phyloP scores from a whole-genome alignment of 257 asterid genomes.

The Sherardia arvensis region DNA sequence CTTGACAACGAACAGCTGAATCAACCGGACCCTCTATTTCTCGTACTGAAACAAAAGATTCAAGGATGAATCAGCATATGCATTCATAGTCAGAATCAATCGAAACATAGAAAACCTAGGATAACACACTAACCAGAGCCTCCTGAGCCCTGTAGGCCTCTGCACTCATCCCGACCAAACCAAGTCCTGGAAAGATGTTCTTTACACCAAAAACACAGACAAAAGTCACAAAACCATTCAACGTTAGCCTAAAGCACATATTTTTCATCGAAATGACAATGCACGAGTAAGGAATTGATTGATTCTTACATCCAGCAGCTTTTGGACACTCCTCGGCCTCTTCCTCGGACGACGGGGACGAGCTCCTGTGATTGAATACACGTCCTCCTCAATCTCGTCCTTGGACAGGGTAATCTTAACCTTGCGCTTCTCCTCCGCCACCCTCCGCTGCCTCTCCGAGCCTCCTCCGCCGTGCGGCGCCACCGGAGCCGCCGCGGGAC shows the following conservation, averaged over 20 bases:
- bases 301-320: slow-evolving; percentile 56
- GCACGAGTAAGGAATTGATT: background rate
- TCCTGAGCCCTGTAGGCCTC: slow-evolving; percentile 47
- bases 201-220: slow-evolving; percentile 16
- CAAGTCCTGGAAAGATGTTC: slow-evolving; percentile 63
- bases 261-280: background rate
- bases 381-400: slow-evolving; percentile 88
- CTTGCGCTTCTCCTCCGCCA: slow-evolving; percentile 41
- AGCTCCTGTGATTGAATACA: slow-evolving; percentile 72
- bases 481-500: slow-evolving; percentile 4
- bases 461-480: slow-evolving; percentile 29
- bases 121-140: slow-evolving; percentile 37
- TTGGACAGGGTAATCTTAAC: slow-evolving; percentile 73
- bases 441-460: slow-evolving; percentile 19
- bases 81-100: background rate
- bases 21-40: slow-evolving; percentile 26
- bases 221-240: no score
- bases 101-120: background rate
- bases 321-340: slow-evolving; percentile 64
- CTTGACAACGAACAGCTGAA: slow-evolving; percentile 6
- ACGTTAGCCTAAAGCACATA: background rate
- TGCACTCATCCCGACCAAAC: slow-evolving; percentile 57
- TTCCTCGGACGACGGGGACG: slow-evolving; percentile 72
- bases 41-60: slow-evolving; percentile 13
- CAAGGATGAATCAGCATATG: background rate